These are phyloP conservation scores for Stentor coeruleus DNA, from an alignment of 73 alveolate genomes.

Conservation along the genomic window DNA sequence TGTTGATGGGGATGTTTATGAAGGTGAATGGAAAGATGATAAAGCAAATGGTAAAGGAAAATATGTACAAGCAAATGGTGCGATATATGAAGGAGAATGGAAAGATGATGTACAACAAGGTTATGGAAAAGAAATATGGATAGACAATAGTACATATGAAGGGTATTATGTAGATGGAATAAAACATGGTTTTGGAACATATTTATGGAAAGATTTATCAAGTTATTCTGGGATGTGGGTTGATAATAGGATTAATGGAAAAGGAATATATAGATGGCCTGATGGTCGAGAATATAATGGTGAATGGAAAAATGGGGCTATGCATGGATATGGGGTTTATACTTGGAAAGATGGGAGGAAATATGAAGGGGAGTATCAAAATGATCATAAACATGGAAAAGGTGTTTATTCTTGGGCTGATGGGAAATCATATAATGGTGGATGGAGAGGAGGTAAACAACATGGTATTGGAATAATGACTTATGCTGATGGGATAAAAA, in stretches of 20 bases:
- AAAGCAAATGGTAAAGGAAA: conserved; percentile 75
- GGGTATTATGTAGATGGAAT: conserved; percentile 47
- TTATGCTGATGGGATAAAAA: conserved; percentile 36
- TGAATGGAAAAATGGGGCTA: conserved; percentile 47
- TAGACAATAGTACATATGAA: conserved; percentile 43
- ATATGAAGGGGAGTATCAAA: conserved; percentile 60
- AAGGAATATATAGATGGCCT: conserved; percentile 48
- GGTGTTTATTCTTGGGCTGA: conserved; percentile 61
- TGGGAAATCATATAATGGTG: conserved; percentile 48
- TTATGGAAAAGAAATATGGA: conserved; percentile 44
- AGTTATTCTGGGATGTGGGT: conserved; percentile 12
- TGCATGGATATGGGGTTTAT: conserved; percentile 48
- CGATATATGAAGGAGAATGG: conserved; percentile 52
- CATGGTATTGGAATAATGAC: conserved; percentile 36
- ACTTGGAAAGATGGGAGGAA: conserved; percentile 42
- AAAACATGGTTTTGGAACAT: conserved; percentile 46
- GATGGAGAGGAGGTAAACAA: conserved; percentile 31
- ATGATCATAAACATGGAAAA: conserved; percentile 58
- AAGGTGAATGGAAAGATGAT: conserved; percentile 81
- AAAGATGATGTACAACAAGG: conserved; percentile 52
- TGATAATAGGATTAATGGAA: conserved; percentile 41
- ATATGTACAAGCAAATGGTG: conserved; percentile 59
- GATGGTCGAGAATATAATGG: conserved; percentile 50
- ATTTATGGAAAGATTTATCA: conserved; percentile 47
- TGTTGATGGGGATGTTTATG: conserved; percentile 70